phyloP scores from a whole-genome alignment of 2,329 filamentous ascomycete species.

The Monosporascus sp. region DNA sequence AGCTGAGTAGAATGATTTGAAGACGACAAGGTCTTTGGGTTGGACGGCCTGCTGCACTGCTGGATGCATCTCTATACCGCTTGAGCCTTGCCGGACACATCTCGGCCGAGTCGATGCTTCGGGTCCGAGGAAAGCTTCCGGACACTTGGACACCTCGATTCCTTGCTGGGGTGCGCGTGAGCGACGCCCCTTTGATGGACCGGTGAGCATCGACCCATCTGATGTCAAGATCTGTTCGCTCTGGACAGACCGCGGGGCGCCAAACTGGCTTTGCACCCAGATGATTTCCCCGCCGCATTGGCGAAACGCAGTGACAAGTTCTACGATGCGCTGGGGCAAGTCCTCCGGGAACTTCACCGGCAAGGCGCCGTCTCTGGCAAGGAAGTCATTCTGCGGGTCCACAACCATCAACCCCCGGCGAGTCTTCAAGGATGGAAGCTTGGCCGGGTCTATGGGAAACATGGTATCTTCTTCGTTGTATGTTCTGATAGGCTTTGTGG shows the following conservation, averaged over 20 bases:
- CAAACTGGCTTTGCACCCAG: constrained; percentile 78
- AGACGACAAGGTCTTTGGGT: constrained; percentile 45
- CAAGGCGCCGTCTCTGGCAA: constrained; percentile 63
- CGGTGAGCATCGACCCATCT: constrained; percentile 21
- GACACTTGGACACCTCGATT: constrained; percentile 13
- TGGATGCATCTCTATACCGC: constrained; percentile 41
- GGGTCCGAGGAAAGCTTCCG: constrained; percentile 37
- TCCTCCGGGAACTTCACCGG: constrained; percentile 58
- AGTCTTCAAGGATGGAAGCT: constrained; percentile 52
- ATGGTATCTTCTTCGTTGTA: constrained; percentile 29
- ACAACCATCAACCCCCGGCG: constrained; percentile 73
- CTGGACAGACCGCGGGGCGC: constrained; percentile 53
- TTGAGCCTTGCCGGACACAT: constrained; percentile 40
- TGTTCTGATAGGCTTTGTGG: constrained; percentile 9
- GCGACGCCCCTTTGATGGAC: constrained; percentile 17
- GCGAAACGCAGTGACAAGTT: constrained; percentile 69
- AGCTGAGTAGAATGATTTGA: constrained; percentile 84
- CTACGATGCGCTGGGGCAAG: constrained; percentile 62
- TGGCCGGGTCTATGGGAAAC: constrained; percentile 53
- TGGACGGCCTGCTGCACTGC: constrained; percentile 39
- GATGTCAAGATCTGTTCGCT: constrained; percentile 46
- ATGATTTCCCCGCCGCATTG: constrained; percentile 65
- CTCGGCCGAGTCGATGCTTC: constrained; percentile 25
- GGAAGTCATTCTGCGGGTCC: constrained; percentile 88
- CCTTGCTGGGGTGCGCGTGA: constrained; percentile 22